phyloP scores from a whole-genome alignment of 2,329 filamentous ascomycete species.

The Dactylellina cionopaga region DNA sequence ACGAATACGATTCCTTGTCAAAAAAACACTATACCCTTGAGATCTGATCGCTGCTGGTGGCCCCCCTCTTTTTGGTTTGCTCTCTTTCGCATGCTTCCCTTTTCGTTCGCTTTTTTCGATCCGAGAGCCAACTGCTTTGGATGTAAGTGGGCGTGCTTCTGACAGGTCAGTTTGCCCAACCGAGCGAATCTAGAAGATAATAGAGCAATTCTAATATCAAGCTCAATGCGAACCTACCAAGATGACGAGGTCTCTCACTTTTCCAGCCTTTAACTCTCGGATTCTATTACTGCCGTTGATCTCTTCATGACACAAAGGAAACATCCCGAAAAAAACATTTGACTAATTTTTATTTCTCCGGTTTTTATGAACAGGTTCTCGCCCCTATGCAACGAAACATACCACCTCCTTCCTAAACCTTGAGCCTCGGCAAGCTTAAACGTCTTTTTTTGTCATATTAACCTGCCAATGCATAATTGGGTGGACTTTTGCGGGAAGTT shows the following conservation, averaged over 20 bases:
- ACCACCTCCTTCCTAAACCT: slow-evolving; percentile 39
- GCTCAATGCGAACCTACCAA: too few relatives aligned
- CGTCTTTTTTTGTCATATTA: slow-evolving; percentile 21
- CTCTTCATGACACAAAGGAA: too few relatives aligned
- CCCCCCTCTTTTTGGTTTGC: neutral
- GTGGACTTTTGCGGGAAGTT: slow-evolving; percentile 44
- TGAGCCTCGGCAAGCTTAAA: slow-evolving; percentile 37
- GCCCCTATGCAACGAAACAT: slow-evolving; percentile 23
- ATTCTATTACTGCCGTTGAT: slow-evolving; percentile 13
- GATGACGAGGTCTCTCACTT: neutral
- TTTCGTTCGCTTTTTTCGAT: too few relatives aligned
- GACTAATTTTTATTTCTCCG: slow-evolving; percentile 30
- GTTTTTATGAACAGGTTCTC: slow-evolving; percentile 36
- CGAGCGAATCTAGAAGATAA: slow-evolving; percentile 4
- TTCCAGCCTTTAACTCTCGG: slow-evolving; percentile 6
- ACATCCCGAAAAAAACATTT: too few relatives aligned
- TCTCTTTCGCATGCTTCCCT: slow-evolving; percentile 1
- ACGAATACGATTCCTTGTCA: slow-evolving; percentile 28
- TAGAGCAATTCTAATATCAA: neutral
- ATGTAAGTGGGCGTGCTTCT: neutral
- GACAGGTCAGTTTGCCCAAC: slow-evolving; percentile 8
- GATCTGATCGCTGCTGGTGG: neutral
- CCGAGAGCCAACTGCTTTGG: neutral
- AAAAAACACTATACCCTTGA: slow-evolving; percentile 17
- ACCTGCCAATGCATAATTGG: slow-evolving; percentile 3